Conservation (phyloP, 2,329 filamentous ascomycete genomes). For the Aspergillus hortae region DNA sequence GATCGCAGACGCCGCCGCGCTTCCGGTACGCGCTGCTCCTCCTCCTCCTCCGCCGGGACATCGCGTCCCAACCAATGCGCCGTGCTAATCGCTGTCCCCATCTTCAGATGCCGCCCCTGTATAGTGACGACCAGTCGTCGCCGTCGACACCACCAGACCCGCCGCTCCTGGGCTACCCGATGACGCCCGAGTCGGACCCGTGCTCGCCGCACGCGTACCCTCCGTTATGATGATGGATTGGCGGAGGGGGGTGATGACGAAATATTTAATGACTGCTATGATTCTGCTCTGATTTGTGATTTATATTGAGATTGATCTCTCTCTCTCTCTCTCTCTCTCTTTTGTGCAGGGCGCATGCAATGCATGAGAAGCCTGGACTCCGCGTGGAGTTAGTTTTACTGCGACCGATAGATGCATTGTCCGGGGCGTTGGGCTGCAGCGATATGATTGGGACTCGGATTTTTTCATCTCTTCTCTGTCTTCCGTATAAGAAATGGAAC, state of each 20-base stretch:
- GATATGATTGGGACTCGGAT: background rate
- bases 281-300: background rate
- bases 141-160: slow-evolving; percentile 40
- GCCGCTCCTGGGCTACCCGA: slow-evolving; percentile 36
- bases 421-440: slow-evolving; percentile 1
- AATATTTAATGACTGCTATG: slow-evolving; percentile 2
- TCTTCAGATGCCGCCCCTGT: slow-evolving; percentile 35
- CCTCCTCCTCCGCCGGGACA: background rate
- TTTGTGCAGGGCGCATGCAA: background rate
- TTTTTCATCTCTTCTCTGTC: background rate
- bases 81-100: slow-evolving; percentile 14
- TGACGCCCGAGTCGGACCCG: slow-evolving; percentile 41
- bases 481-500: background rate
- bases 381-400: background rate
- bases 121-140: slow-evolving; percentile 38
- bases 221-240: background rate
- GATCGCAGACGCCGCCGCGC: slow-evolving; percentile 33
- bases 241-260: background rate
- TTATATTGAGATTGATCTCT: background rate
- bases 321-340: background rate
- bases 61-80: slow-evolving; percentile 14
- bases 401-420: slow-evolving; percentile 6
- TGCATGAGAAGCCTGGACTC: too few species aligned
- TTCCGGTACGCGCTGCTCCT: slow-evolving; percentile 43
- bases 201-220: slow-evolving; percentile 36